phyloP scores from a whole-genome alignment of 2,329 filamentous ascomycete species.

The Westerdykella sp. region DNA sequence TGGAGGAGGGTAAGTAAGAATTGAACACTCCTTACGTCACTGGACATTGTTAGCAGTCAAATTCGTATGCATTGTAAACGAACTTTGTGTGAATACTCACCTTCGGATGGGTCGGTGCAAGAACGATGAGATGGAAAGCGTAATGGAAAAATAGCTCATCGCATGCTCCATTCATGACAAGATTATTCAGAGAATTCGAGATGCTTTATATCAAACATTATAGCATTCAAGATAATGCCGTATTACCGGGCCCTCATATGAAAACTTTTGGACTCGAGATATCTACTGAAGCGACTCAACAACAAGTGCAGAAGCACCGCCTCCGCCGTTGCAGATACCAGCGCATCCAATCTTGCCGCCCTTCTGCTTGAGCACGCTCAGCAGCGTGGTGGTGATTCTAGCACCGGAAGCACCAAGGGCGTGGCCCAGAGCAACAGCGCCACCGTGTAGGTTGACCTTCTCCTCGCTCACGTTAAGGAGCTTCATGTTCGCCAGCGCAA shows the following conservation, averaged over 20 bases:
- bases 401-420: slow-evolving; percentile 91
- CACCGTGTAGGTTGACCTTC: slow-evolving; percentile 92
- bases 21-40: too few species aligned
- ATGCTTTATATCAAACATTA: not conserved
- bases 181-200: not conserved
- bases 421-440: slow-evolving; percentile 92
- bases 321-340: slow-evolving; percentile 96
- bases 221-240: not conserved
- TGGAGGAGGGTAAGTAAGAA: too few species aligned
- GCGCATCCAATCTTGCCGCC: slow-evolving; percentile 89
- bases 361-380: slow-evolving; percentile 83
- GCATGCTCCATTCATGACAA: not conserved
- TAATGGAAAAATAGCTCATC: too few species aligned
- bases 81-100: too few species aligned
- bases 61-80: too few species aligned
- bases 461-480: slow-evolving; percentile 70
- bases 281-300: slow-evolving; percentile 56
- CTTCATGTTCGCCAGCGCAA: slow-evolving; percentile 95
- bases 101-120: not conserved
- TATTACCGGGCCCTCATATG: not conserved
- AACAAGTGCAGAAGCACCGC: slow-evolving; percentile 88
- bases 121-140: too few species aligned
- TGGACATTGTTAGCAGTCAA: too few species aligned
- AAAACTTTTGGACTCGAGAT: not conserved
- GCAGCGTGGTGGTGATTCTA: slow-evolving; percentile 83